Conservation (phyloP, 2,329 filamentous ascomycete genomes). For the Scleromitrula shiraiana region DNA sequence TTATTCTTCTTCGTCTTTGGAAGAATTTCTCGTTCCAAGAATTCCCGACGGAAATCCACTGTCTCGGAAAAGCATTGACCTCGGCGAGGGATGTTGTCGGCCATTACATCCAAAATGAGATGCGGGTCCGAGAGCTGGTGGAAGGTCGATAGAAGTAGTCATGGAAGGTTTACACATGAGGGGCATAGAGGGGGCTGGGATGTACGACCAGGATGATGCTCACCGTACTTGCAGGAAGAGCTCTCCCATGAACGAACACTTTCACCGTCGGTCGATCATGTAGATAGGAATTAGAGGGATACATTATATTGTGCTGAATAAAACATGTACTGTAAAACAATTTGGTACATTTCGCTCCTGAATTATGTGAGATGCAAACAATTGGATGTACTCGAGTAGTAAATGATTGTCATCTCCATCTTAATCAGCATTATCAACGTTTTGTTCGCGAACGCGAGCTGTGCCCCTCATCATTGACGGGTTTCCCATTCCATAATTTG, state of each 20-base stretch:
- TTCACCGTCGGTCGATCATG: too few relatives aligned
- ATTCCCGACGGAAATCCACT: not conserved
- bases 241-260: not conserved
- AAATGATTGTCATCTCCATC: not conserved
- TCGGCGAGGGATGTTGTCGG: conserved; percentile 4
- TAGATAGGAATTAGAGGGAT: too few relatives aligned
- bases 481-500: not conserved
- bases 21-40: conserved; percentile 1
- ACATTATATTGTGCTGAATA: not conserved
- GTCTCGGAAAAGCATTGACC: conserved; percentile 8
- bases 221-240: conserved; percentile 4
- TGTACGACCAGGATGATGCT: too few relatives aligned
- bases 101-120: not conserved
- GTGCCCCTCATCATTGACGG: conserved; percentile 3
- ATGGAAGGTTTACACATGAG: conserved; percentile 7
- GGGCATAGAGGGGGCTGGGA: not conserved
- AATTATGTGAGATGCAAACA: not conserved
- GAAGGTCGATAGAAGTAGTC: not conserved
- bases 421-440: not conserved
- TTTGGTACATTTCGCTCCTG: not conserved
- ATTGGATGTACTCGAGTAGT: too few relatives aligned
- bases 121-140: not conserved
- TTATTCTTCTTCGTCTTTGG: not conserved
- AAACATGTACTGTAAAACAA: not conserved
- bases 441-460: not conserved